A percentile compares a stretch with the other conserved stretches of the same genome.
Conservation (phyloP, 1,284 basidiomycete species). For the Puccinia polysora region DNA sequence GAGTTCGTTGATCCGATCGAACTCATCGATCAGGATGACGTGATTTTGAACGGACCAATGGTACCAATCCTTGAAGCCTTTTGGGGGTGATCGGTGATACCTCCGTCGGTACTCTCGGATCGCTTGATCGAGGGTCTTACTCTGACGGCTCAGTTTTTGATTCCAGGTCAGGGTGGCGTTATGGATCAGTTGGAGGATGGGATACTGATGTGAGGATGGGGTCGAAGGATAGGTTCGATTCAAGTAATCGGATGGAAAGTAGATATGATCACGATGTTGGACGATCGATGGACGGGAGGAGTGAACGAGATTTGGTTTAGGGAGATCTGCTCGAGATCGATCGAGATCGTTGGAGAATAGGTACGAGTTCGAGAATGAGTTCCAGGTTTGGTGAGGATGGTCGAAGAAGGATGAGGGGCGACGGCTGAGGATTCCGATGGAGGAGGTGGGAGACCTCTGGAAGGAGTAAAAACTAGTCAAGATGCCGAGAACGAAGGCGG, state of each 20-base stretch:
- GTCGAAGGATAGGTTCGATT: slow-evolving; percentile 46
- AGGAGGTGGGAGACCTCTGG: neutral
- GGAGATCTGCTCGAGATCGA: neutral
- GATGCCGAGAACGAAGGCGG: slow-evolving; percentile 29
- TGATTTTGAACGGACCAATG: slow-evolving; percentile 10
- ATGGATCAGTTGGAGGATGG: slow-evolving; percentile 48
- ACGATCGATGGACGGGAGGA: neutral
- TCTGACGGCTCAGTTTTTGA: slow-evolving; percentile 50
- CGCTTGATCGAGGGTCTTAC: slow-evolving; percentile 53
- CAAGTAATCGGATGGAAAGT: slow-evolving; percentile 26
- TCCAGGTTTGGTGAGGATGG: neutral
- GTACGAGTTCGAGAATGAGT: neutral
- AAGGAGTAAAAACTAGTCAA: neutral
- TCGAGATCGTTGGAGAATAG: neutral
- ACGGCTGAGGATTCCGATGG: neutral
- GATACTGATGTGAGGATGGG: slow-evolving; percentile 46
- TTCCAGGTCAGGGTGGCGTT: slow-evolving; percentile 49
- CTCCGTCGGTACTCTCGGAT: slow-evolving; percentile 54
- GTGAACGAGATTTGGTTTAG: neutral
- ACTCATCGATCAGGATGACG: slow-evolving; percentile 32
- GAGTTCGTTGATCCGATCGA: slow-evolving; percentile 33
- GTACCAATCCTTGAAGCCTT: slow-evolving; percentile 55
- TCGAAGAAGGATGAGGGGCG: neutral
- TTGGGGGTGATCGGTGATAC: slow-evolving; percentile 55
- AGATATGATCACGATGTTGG: slow-evolving; percentile 20